A percentile compares a stretch with the other conserved stretches of the same genome.
phyloP scores from a whole-genome alignment of 2,329 filamentous ascomycete species.

The Sporothrix schenckii region DNA sequence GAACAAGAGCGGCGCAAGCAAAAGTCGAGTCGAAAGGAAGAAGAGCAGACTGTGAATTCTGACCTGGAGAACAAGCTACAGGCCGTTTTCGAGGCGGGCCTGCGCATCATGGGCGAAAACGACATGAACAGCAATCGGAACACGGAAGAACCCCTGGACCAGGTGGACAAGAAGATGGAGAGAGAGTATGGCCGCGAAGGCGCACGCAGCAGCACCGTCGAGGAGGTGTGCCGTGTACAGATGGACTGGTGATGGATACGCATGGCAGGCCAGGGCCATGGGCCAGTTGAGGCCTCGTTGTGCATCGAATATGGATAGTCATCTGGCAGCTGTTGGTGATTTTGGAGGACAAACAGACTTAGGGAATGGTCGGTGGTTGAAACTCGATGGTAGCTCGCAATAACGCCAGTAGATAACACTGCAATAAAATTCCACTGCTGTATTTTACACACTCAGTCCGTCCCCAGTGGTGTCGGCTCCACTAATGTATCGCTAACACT shows the following conservation, averaged over 20 bases:
- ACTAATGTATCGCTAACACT: neutral
- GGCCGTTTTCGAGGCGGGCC: neutral
- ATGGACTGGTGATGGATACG: neutral
- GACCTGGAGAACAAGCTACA: neutral
- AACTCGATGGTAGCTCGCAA: no score
- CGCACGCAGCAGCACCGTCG: conserved; percentile 18
- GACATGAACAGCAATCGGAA: neutral
- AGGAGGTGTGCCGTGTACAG: conserved; percentile 22
- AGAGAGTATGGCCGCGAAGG: neutral
- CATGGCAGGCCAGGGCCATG: neutral
- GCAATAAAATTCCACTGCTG: neutral
- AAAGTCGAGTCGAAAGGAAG: neutral
- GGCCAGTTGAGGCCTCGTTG: neutral
- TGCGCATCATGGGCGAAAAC: neutral
- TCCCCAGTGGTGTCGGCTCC: neutral
- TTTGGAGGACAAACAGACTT: neutral
- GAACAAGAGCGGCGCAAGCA: conserved; percentile 9
- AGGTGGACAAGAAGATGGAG: conserved; percentile 1
- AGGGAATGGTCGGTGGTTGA: neutral
- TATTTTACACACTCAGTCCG: neutral
- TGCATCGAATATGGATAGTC: neutral
- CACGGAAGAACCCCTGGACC: neutral
- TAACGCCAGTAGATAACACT: neutral
- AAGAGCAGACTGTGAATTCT: neutral
- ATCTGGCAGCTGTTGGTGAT: neutral